phyloP scores from a whole-genome alignment of 345 rosid genomes.

The Populus pruinosa region DNA sequence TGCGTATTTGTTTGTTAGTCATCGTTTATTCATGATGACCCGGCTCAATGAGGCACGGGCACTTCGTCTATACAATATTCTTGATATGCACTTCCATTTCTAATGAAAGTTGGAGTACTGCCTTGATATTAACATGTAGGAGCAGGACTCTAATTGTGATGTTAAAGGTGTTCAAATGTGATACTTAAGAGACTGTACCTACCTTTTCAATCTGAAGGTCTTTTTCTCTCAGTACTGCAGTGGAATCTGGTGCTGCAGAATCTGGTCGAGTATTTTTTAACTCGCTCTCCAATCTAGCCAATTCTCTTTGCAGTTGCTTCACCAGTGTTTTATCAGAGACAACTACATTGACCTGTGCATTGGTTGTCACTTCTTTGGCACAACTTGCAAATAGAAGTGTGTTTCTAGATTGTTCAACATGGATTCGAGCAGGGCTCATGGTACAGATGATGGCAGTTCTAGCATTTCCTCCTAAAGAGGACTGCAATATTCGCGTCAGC shows the following conservation, averaged over 20 bases:
- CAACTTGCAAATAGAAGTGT: slow-evolving; percentile 92
- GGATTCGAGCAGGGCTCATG: slow-evolving; percentile 86
- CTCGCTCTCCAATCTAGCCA: slow-evolving; percentile 79
- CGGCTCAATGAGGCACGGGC: not conserved
- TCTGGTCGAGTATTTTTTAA: slow-evolving; percentile 46
- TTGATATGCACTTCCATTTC: not conserved
- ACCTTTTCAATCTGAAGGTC: slow-evolving; percentile 85
- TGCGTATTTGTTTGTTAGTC: no score
- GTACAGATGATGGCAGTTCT: slow-evolving; percentile 92
- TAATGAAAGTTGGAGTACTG: slow-evolving; percentile 2
- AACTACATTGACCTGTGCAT: slow-evolving; percentile 83
- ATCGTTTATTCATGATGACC: not conserved
- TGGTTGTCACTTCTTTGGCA: slow-evolving; percentile 88
- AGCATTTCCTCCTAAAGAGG: slow-evolving; percentile 89
- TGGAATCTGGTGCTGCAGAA: slow-evolving; percentile 40
- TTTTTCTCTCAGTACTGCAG: slow-evolving; percentile 53
- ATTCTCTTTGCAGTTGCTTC: slow-evolving; percentile 83
- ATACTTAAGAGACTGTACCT: slow-evolving; percentile 8
- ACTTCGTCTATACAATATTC: not conserved
- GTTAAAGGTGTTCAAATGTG: not conserved
- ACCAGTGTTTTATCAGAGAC: slow-evolving; percentile 86
- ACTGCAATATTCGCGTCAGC: slow-evolving; percentile 89
- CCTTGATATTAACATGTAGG: not conserved
- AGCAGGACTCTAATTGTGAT: not conserved
- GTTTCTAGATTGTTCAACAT: slow-evolving; percentile 93